Percentiles rank a stretch among this genome's conserved stretches.
Conservation (phyloP, 148 eudicot species). For the Vaccinium darrowii region DNA sequence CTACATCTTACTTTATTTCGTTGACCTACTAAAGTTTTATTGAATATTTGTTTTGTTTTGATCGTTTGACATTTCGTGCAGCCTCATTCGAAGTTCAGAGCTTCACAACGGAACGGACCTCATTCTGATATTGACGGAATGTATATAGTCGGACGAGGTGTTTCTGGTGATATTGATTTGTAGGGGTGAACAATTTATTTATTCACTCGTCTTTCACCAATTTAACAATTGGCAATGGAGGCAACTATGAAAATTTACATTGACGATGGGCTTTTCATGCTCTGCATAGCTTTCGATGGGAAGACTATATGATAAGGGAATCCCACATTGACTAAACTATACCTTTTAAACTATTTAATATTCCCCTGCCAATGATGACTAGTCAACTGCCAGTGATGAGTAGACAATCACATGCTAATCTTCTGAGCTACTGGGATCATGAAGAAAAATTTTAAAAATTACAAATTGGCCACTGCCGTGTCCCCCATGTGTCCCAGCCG, state of each 20-base stretch:
- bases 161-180: constrained; percentile 67
- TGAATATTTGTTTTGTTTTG: no score
- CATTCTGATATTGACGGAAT: constrained; percentile 66
- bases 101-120: constrained; percentile 76
- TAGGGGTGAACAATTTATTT: constrained; percentile 60
- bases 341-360: no score
- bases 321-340: no score
- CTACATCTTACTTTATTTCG: background rate
- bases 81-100: constrained; percentile 54
- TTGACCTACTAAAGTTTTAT: background rate
- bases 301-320: constrained; percentile 24
- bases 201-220: background rate
- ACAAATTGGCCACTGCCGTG: no score
- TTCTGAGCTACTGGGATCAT: no score
- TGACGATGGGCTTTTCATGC: background rate
- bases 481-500: no score
- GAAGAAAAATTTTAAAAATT: no score
- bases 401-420: no score
- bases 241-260: background rate
- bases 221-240: background rate
- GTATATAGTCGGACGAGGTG: constrained; percentile 73
- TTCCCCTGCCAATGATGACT: no score
- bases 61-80: no score
- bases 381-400: no score
- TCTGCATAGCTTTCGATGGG: constrained; percentile 68